Percentiles rank a stretch among this genome's conserved stretches.
Conservation (phyloP, 2,329 filamentous ascomycete species). For the Tolypocladium tundrense region DNA sequence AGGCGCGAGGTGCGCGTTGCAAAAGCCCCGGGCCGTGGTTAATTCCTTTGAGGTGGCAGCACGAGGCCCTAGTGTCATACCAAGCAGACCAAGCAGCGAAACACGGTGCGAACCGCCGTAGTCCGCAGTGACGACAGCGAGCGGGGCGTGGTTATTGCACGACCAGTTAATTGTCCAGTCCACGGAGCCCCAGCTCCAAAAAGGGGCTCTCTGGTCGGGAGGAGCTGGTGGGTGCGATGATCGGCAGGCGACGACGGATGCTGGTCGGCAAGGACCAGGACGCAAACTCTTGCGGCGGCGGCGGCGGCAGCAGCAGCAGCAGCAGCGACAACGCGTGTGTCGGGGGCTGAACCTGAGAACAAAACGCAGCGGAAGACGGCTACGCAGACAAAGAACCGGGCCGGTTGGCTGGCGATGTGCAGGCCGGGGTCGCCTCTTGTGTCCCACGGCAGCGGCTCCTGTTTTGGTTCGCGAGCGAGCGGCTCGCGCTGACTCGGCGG, state of each 20-base stretch:
- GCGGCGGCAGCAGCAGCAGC: not conserved
- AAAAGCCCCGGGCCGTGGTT: not conserved
- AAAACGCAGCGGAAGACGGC: not conserved
- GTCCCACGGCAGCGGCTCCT: not conserved
- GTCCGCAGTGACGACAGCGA: not conserved
- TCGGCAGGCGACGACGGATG: not conserved
- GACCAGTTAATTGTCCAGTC: not conserved
- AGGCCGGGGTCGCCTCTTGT: not conserved
- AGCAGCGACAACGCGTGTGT: not conserved
- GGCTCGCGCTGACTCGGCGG: not conserved
- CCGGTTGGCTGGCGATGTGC: not conserved
- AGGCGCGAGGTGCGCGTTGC: not conserved
- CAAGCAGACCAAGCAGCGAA: not conserved
- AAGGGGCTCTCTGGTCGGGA: not conserved
- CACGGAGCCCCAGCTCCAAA: not conserved
- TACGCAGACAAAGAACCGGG: not conserved
- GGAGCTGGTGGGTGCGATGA: not conserved
- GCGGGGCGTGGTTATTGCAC: not conserved
- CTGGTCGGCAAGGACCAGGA: not conserved
- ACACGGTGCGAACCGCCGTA: not conserved
- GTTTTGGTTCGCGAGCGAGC: not conserved
- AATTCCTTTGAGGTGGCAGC: not conserved
- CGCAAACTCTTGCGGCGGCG: not conserved
- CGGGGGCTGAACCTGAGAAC: not conserved
- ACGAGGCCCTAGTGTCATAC: not conserved